These are phyloP conservation scores for Trifolium fragiferum DNA, from an alignment of 306 rosid genomes.

Conservation along the genomic window DNA sequence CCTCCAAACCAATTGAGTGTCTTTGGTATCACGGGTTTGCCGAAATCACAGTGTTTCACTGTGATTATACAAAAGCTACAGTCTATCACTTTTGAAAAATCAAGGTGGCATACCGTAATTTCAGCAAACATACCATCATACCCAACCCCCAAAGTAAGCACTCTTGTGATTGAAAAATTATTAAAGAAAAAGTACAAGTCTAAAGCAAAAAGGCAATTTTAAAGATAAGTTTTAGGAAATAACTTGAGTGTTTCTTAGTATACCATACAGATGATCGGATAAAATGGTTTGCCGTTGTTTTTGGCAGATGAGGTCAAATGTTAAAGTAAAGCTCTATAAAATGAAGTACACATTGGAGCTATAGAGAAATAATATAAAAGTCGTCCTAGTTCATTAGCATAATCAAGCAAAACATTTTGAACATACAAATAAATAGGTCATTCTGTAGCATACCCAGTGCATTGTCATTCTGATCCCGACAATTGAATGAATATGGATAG, in stretches of 20 bases:
- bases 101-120: neutral
- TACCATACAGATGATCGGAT: neutral
- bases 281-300: neutral
- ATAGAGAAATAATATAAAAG: neutral
- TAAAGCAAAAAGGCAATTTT: neutral
- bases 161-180: neutral
- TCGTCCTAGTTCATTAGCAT: neutral
- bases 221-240: neutral
- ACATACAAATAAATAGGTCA: neutral
- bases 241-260: neutral
- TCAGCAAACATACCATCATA: no score
- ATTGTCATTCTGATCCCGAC: slow-evolving; percentile 50
- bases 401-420: slow-evolving; percentile 1
- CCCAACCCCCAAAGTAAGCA: neutral
- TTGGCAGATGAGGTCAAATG: neutral
- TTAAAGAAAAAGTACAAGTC: slow-evolving; percentile 4
- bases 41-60: neutral
- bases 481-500: slow-evolving; percentile 63
- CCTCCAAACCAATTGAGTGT: no score
- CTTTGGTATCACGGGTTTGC: neutral
- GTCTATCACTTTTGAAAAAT: neutral
- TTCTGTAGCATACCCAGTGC: slow-evolving; percentile 64
- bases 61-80: neutral
- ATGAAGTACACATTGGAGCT: neutral
- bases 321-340: slow-evolving; percentile 23